Base-by-base conservation (phyloP, 768 basidiomycete genomes). In the Dendrothele bispora region DNA sequence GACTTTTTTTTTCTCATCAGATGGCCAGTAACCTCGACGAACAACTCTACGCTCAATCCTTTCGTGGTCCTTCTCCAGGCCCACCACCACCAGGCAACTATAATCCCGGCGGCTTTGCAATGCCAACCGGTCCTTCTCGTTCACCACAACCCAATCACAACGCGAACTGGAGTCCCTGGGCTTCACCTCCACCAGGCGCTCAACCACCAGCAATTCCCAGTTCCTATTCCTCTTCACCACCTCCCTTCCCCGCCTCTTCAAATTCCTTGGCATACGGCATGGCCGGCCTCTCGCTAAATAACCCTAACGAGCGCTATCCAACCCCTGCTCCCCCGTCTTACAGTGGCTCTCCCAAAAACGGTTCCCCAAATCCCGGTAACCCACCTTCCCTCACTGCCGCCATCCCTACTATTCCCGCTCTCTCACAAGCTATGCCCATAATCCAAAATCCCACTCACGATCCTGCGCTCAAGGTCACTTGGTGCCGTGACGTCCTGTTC, bases 401-500 rank as follows among this genome's bases (percentile, higher is more conserved):
- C 4, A 69, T 91, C 0, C 89, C 91, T 1, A 75, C 79, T n/a
- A 63, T 87, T 34, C 59, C 80, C 15, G 73, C 78, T 0, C 80
- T 93, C 21, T 60, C 75, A 4, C 70, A 75, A 0, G 80, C 79
- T 1, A 59, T 80, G 0, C 62, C 69, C 3, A 63, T 77, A 11
- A 67, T 88, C 20, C 82, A 85, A 44, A 65, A 72, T 2, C 77
- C 84, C 1, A 59, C 59, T 30, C 77, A 78, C 48, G 82, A 84
- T 55, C 84, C 86, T 2, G 61, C 68, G 0, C 73, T 82, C 35
- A 82, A 83, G 56, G 64, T 95, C 5, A 72, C 78, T 22, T 98
- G 93, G 92, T 80, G 82, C 14, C 75, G 89, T 40, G 91, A 95
- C 53, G 88, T 95, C 47, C 64, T 94, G 48, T 79, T 83, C 57